Conservation (phyloP, 768 basidiomycete species). For the Pholiota microspora region DNA sequence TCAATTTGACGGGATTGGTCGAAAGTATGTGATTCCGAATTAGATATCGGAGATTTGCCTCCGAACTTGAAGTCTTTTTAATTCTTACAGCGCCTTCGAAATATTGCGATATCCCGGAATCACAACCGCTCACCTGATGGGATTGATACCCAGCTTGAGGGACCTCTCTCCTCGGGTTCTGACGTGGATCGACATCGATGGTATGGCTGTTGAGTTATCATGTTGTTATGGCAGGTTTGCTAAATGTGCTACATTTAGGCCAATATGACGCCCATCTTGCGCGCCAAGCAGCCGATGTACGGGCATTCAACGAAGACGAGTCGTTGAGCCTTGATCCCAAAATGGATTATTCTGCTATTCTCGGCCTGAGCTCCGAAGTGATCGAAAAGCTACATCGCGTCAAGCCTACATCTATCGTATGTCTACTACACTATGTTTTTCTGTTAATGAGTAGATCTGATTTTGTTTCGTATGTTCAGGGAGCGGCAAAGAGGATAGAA, state of each 20-base stretch:
- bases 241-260: constrained; percentile 33
- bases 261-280: constrained; percentile 59
- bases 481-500: constrained; percentile 91
- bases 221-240: not conserved
- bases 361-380: constrained; percentile 76
- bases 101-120: constrained; percentile 62
- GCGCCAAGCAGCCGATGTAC: constrained; percentile 76
- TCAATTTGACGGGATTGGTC: constrained; percentile 40
- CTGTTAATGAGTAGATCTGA: not conserved
- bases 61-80: not conserved
- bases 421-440: too few relatives aligned
- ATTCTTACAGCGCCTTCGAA: constrained; percentile 62
- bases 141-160: constrained; percentile 48
- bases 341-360: constrained; percentile 66
- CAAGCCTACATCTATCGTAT: constrained; percentile 62
- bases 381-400: constrained; percentile 58
- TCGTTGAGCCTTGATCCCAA: constrained; percentile 62
- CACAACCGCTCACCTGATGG: constrained; percentile 37
- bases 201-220: constrained; percentile 33
- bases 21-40: constrained; percentile 32
- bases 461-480: constrained; percentile 39
- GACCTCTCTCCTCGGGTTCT: constrained; percentile 50
- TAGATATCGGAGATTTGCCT: not conserved
- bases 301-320: constrained; percentile 75
- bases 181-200: constrained; percentile 68